phyloP scores from a whole-genome alignment of 306 rosid species.

The Bauhinia variegata region DNA sequence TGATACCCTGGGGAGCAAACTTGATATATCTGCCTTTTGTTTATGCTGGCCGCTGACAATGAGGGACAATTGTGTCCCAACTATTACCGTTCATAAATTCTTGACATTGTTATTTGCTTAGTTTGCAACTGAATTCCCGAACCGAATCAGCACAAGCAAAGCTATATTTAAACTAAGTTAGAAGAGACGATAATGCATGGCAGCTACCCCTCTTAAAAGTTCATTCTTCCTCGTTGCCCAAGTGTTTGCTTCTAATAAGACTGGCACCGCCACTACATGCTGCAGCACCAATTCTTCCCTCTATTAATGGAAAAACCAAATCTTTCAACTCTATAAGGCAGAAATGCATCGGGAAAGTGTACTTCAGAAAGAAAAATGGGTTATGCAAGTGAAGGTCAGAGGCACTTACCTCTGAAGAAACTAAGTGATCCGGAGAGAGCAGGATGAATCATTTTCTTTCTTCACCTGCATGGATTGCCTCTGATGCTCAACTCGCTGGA shows the following conservation, averaged over 20 bases:
- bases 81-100: constrained; percentile 7
- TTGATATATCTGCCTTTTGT: constrained; percentile 22
- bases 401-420: constrained; percentile 42
- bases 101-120: constrained; percentile 18
- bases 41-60: constrained; percentile 28
- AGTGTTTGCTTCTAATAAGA: background rate
- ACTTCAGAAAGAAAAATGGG: no score
- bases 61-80: constrained; percentile 31
- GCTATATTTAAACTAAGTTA: constrained; percentile 17
- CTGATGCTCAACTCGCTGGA: constrained; percentile 80
- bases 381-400: no score
- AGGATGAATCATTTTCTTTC: constrained; percentile 62
- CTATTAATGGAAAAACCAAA: constrained; percentile 23
- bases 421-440: constrained; percentile 59
- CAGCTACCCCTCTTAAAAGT: constrained; percentile 16
- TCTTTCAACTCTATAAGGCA: no score
- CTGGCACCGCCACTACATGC: no score
- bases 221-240: background rate
- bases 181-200: constrained; percentile 33
- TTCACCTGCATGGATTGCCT: constrained; percentile 62
- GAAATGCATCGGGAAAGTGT: background rate
- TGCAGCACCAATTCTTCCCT: constrained; percentile 30
- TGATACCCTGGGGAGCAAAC: background rate
- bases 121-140: constrained; percentile 33
- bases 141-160: constrained; percentile 31